These are phyloP conservation scores for Kazachstania sp. DNA, from an alignment of 1,139 yeast species.

Conservation along the genomic window DNA sequence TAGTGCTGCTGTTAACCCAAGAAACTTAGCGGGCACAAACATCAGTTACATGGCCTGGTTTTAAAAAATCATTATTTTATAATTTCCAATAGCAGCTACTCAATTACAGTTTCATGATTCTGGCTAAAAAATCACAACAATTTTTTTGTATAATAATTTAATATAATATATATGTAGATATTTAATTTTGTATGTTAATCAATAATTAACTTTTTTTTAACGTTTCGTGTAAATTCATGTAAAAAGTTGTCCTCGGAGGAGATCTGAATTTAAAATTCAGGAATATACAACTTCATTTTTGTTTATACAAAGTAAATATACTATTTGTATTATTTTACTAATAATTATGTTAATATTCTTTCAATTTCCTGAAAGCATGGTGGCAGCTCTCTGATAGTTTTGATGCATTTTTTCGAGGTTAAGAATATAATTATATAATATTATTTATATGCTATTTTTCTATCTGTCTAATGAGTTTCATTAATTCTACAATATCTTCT, in stretches of 20 bases:
- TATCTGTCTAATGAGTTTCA: not conserved
- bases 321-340: too few species aligned
- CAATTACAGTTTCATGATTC: not conserved
- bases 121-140: not conserved
- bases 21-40: constrained; percentile 87
- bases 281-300: too few species aligned
- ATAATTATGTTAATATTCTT: too few species aligned
- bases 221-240: not conserved
- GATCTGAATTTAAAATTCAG: too few species aligned
- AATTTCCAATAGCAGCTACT: not conserved
- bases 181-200: not conserved
- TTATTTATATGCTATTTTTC: not conserved
- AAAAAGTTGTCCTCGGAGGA: too few species aligned
- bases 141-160: not conserved
- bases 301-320: too few species aligned
- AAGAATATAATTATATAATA: not conserved
- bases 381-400: too few species aligned
- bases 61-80: constrained; percentile 3
- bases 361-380: too few species aligned
- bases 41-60: constrained; percentile 95
- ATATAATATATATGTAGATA: not conserved
- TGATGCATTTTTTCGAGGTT: not conserved
- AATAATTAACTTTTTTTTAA: not conserved
- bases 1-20: constrained; percentile 92
- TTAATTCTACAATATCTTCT: not conserved